Percentiles rank a stretch among this genome's conserved stretches.
These are phyloP conservation scores for Solanum neorickii DNA, from an alignment of 257 asterid genomes.

Conservation along the genomic window DNA sequence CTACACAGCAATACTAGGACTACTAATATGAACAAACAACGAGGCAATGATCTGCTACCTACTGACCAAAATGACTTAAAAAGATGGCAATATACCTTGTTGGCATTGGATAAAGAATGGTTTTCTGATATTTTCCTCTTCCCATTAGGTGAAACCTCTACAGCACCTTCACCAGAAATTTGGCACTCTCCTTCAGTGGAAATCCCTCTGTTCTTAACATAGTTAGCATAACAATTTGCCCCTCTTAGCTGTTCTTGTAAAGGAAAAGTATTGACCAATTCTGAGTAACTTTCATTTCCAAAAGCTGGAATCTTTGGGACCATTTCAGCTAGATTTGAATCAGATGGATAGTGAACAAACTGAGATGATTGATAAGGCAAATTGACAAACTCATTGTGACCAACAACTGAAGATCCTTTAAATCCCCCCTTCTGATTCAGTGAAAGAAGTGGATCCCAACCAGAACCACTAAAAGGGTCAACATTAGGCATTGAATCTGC, in stretches of 20 bases:
- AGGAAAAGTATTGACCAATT: conserved; percentile 35
- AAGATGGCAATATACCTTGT: conserved; percentile 15
- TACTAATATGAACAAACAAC: neutral
- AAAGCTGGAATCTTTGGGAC: conserved; percentile 48
- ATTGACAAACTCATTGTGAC: conserved; percentile 47
- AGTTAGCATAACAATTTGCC: conserved; percentile 8
- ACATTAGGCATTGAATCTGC: conserved; percentile 5
- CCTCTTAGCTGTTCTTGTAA: conserved; percentile 23
- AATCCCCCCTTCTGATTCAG: conserved; percentile 37
- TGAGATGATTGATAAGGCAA: conserved; percentile 47
- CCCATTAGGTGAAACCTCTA: conserved; percentile 37
- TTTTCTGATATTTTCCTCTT: conserved; percentile 51
- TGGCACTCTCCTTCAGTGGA: conserved; percentile 14
- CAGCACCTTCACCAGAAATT: conserved; percentile 23
- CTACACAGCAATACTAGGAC: neutral
- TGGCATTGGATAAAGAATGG: conserved; percentile 17
- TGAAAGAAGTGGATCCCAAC: conserved; percentile 63
- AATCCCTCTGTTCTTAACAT: conserved; percentile 12
- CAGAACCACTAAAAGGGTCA: conserved; percentile 43
- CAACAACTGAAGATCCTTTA: conserved; percentile 33
- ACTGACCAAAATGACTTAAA: neutral
- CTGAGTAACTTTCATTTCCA: conserved; percentile 54
- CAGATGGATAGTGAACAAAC: conserved; percentile 43
- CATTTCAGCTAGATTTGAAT: conserved; percentile 35
- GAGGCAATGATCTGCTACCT: neutral